These are phyloP conservation scores for Pythium aphanidermatum DNA, from an alignment of 352 stramenopile species.

Conservation along the genomic window DNA sequence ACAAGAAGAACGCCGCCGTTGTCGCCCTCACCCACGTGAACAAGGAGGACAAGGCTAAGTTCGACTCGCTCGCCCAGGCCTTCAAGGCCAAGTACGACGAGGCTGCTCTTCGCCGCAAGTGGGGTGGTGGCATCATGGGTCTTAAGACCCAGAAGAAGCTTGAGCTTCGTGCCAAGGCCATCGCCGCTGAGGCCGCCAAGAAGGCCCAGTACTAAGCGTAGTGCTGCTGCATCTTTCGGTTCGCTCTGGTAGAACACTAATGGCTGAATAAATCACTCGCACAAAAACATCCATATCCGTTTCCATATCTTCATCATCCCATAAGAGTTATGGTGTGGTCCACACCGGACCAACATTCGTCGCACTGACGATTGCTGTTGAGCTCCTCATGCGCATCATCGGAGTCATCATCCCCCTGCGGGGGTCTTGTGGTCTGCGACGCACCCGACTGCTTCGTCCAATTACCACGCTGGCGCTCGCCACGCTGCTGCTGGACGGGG, in stretches of 20 bases:
- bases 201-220: slow-evolving; percentile 96
- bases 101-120: slow-evolving; percentile 89
- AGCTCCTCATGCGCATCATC: too few relatives aligned
- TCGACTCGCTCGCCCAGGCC: slow-evolving; percentile 90
- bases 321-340: too few relatives aligned
- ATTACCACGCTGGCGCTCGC: too few relatives aligned
- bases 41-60: slow-evolving; percentile 97
- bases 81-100: slow-evolving; percentile 98
- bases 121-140: slow-evolving; percentile 99
- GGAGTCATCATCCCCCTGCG: too few relatives aligned
- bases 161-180: slow-evolving; percentile 95
- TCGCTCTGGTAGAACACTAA: slow-evolving; percentile 24
- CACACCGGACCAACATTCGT: too few relatives aligned
- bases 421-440: too few relatives aligned
- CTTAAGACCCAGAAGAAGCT: slow-evolving; percentile 99
- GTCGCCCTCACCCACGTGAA: slow-evolving; percentile 96
- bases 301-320: background rate
- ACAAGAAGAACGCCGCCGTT: slow-evolving; percentile 97
- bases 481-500: too few relatives aligned
- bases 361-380: too few relatives aligned
- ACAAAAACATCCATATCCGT: background rate
- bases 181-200: slow-evolving; percentile 98
- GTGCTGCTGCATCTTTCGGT: background rate
- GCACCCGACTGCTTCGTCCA: too few relatives aligned
- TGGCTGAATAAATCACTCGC: slow-evolving; percentile 44